Evolutionary conservation across 805 yeast species (phyloP).

Genomic region (Suhomyces tanzawaensis): DNA sequence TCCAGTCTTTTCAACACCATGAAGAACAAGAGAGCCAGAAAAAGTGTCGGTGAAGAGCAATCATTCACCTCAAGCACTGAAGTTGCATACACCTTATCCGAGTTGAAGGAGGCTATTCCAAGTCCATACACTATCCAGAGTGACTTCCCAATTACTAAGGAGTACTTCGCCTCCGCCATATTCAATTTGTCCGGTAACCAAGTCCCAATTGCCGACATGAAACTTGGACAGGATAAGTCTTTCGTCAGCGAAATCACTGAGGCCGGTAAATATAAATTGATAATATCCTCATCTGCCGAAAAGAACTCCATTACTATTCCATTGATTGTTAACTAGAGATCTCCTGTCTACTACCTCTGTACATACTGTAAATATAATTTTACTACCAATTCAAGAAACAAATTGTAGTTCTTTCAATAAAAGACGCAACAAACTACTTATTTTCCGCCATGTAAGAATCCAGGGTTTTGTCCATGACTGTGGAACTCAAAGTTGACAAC

Average conservation of each 20-base stretch:
- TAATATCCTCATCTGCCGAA: slow-evolving; percentile 28
- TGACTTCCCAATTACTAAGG: slow-evolving; percentile 28
- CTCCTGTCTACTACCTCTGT: no score
- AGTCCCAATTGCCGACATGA: slow-evolving; percentile 25
- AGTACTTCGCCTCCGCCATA: slow-evolving; percentile 20
- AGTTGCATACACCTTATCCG: slow-evolving; percentile 25
- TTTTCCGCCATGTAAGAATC: no score
- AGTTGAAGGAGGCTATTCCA: slow-evolving; percentile 33
- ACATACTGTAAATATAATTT: slow-evolving; percentile 5
- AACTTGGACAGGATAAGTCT: slow-evolving; percentile 13
- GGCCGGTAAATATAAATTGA: slow-evolving; percentile 28
- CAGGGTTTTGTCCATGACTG: no score
- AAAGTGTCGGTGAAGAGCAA: slow-evolving; percentile 5
- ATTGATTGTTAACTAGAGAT: slow-evolving; percentile 13
- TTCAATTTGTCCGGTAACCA: slow-evolving; percentile 33
- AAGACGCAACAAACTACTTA: no score
- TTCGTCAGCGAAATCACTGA: slow-evolving; percentile 17
- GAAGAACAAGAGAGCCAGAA: slow-evolving; percentile 11
- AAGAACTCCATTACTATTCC: slow-evolving; percentile 16
- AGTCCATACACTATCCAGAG: slow-evolving; percentile 16
- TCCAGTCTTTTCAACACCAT: slow-evolving; percentile 33
- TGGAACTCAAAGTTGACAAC: no score
- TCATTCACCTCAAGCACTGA: slow-evolving; percentile 17
- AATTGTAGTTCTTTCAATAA: no score
- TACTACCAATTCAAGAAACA: no score